Evolutionary conservation across 2,329 filamentous ascomycete genomes (phyloP), one percentile per base, ranked within the genome.

Genomic region (Teratosphaeriaceae sp.): DNA sequence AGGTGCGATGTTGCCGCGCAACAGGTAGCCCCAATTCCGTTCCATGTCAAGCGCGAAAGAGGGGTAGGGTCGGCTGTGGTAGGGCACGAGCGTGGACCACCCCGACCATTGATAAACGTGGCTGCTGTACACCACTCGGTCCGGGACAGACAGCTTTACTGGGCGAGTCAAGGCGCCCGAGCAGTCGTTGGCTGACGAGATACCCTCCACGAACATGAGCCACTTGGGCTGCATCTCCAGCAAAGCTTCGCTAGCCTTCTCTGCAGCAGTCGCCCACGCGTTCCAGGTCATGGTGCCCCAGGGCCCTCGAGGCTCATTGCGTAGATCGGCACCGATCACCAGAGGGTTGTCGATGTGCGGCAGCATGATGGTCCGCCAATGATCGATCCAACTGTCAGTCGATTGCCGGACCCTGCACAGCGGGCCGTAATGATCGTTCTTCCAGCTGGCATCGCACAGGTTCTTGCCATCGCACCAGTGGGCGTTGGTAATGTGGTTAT

Each of bases 81-180:
- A 85, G 3, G 78, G 73, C 2, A 78, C 74, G 2, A 52, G 48
- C 2, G 53, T 47, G n/a, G 48, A 48, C 82, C 81, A 85, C 43
- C 82, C 81, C 13, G 79, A 83, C 81, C 81, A 85, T 23, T 71
- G 68, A 59, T 85, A 84, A 18, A 84, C 79, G 59, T 85, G 81
- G 2, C 78, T 74, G 46, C 79, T 81, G 65, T 84, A 85, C 23
- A 85, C 80, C 20, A 84, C 69, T 19, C 72, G 68, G 53, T 76
- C 60, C 5, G 70, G 63, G 5, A 78, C 59, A 44, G 76, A 72
- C 35, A 84, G 72, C 36, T 64, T 60, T n/a, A 85, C 66, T 2
- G 80, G 80, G 12, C 79, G 72, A 13, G 61, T 56, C 3, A 65
- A 63, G 3, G 72, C 80, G 3, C 76, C 78, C 1, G 70, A 70